A percentile compares a stretch with the other conserved stretches of the same genome.
These are phyloP conservation scores for Fusarium annulatum DNA, from an alignment of 2,329 filamentous ascomycete species.

Conservation along the genomic window DNA sequence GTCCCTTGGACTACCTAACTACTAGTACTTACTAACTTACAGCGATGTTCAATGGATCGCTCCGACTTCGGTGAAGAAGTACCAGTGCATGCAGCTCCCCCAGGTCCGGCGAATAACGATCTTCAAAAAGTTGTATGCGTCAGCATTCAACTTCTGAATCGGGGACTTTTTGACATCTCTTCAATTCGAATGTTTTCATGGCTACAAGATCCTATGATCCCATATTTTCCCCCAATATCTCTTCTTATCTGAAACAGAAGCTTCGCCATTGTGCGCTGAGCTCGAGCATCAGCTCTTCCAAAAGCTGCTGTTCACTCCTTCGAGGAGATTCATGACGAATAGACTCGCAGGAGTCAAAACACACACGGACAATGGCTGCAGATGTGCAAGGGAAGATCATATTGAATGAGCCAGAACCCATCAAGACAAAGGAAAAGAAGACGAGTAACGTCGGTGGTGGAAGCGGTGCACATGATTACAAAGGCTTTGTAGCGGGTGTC, in stretches of 20 bases:
- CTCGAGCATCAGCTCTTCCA: background rate
- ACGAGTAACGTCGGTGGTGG: constrained; percentile 4
- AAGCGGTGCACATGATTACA: constrained; percentile 69
- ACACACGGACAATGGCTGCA: constrained; percentile 36
- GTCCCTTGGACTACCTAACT: background rate
- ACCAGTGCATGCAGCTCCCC: constrained; percentile 19
- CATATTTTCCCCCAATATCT: background rate
- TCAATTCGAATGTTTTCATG: background rate
- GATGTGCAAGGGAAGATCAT: constrained; percentile 27
- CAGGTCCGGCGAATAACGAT: constrained; percentile 32
- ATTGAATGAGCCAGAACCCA: background rate
- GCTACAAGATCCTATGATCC: background rate
- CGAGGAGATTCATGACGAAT: background rate
- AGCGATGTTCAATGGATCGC: background rate
- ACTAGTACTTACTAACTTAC: too few species aligned
- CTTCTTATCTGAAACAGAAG: background rate
- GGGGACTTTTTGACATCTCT: background rate
- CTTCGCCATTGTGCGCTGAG: background rate
- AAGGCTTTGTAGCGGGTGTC: constrained; percentile 96
- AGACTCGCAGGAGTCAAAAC: constrained; percentile 7
- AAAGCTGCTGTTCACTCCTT: background rate
- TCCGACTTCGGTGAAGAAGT: constrained; percentile 32
- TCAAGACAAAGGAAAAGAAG: constrained; percentile 8
- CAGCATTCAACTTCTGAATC: constrained; percentile 24
- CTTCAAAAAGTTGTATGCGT: constrained; percentile 26